Evolutionary conservation across 2,329 filamentous ascomycete genomes (phyloP).

Genomic region (Calonectria henricotiae): DNA sequence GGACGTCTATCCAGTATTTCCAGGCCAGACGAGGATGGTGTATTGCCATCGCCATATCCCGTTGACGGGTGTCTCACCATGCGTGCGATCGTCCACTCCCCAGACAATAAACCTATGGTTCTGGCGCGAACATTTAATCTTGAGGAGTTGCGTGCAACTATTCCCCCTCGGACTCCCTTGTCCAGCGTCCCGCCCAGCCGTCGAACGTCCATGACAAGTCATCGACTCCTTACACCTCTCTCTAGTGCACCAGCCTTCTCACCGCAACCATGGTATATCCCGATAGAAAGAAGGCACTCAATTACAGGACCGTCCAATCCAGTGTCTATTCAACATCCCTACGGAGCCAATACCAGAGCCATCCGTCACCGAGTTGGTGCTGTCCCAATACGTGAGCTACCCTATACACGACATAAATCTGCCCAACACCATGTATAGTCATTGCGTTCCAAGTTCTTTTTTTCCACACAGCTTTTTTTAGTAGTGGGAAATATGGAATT

Average conservation of each 20-base stretch:
- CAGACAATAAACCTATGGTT: constrained; percentile 63
- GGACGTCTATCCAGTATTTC: constrained; percentile 43
- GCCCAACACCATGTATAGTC: background rate
- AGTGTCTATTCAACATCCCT: background rate
- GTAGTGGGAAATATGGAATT: background rate
- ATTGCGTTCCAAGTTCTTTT: background rate
- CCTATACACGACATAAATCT: constrained; percentile 26
- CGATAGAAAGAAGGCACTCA: constrained; percentile 41
- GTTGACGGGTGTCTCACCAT: constrained; percentile 48
- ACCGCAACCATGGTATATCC: constrained; percentile 28
- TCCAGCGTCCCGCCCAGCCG: constrained; percentile 33
- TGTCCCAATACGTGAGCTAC: constrained; percentile 51
- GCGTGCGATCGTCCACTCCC: constrained; percentile 53
- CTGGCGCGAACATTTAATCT: constrained; percentile 69
- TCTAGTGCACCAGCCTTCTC: constrained; percentile 34
- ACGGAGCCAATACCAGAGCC: constrained; percentile 36
- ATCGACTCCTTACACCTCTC: constrained; percentile 31
- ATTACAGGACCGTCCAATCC: constrained; percentile 27
- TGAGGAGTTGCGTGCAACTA: constrained; percentile 63
- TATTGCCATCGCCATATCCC: constrained; percentile 39
- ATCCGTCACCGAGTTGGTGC: constrained; percentile 36
- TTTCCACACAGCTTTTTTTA: background rate
- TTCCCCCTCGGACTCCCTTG: constrained; percentile 58
- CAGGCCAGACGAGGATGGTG: constrained; percentile 25
- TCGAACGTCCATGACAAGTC: constrained; percentile 41